These are phyloP conservation scores for Misopates orontium DNA, from an alignment of 257 asterid species.

Conservation along the genomic window DNA sequence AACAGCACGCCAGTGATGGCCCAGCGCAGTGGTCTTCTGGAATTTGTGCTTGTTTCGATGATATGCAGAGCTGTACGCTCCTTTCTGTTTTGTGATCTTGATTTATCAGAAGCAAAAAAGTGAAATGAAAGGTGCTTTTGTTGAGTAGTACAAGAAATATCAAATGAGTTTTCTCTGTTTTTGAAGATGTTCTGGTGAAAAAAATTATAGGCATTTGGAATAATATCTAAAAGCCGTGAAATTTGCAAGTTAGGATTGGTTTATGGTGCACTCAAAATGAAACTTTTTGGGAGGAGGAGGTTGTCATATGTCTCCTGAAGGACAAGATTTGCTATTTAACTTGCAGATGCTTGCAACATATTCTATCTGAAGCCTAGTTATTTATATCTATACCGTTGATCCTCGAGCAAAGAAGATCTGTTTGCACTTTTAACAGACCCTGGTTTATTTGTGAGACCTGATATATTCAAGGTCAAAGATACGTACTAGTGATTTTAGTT, in stretches of 20 bases:
- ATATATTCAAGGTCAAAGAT: slow-evolving; percentile 14
- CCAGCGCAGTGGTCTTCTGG: slow-evolving; percentile 87
- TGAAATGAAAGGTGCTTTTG: slow-evolving; percentile 55
- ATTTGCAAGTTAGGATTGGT: background rate
- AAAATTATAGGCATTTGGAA: slow-evolving; percentile 1
- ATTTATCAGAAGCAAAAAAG: slow-evolving; percentile 58
- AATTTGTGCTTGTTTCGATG: slow-evolving; percentile 96
- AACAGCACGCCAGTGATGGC: slow-evolving; percentile 34
- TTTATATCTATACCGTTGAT: too few species aligned
- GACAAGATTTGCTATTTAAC: background rate
- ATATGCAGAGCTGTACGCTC: slow-evolving; percentile 90
- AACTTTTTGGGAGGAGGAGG: background rate
- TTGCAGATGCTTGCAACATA: slow-evolving; percentile 14
- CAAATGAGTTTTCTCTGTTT: slow-evolving; percentile 16
- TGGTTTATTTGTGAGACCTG: slow-evolving; percentile 4
- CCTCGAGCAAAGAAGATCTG: slow-evolving; percentile 8
- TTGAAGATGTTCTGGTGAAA: slow-evolving; percentile 20
- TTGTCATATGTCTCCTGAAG: background rate
- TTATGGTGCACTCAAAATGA: background rate
- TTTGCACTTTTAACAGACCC: slow-evolving; percentile 1
- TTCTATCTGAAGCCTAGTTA: slow-evolving; percentile 2
- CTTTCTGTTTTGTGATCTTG: slow-evolving; percentile 63
- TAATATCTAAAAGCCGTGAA: slow-evolving; percentile 13
- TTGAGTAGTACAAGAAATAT: slow-evolving; percentile 35
- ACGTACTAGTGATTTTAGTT: background rate